Evolutionary conservation across 495 filamentous ascomycete genomes (phyloP).

Genomic region (Ascobolus immersus): DNA sequence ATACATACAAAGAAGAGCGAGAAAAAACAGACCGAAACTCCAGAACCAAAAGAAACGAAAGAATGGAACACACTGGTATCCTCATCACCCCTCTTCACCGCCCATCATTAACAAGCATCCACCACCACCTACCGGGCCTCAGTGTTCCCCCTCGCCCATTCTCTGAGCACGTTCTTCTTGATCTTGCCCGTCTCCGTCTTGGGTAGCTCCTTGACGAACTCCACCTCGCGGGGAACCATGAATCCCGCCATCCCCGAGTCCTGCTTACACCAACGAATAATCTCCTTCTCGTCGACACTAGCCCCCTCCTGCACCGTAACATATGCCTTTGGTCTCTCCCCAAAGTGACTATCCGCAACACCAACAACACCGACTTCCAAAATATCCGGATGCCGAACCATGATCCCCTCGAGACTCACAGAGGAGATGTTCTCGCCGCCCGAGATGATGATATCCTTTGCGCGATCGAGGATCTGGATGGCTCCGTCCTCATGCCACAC

Average conservation of each 20-base stretch:
- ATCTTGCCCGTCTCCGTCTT: constrained; percentile 96
- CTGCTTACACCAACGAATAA: constrained; percentile 68
- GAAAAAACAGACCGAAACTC: too few species aligned
- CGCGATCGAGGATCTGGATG: constrained; percentile 74
- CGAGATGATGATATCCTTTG: constrained; percentile 96
- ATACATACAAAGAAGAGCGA: too few species aligned
- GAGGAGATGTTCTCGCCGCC: constrained; percentile 95
- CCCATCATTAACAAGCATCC: too few species aligned
- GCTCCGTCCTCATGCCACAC: constrained; percentile 78
- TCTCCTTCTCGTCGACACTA: constrained; percentile 34
- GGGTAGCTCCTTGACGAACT: constrained; percentile 63
- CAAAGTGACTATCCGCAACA: constrained; percentile 79
- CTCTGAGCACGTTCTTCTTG: constrained; percentile 75
- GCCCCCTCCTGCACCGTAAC: constrained; percentile 48
- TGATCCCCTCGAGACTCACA: constrained; percentile 72
- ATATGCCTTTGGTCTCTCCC: constrained; percentile 83
- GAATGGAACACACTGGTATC: too few species aligned
- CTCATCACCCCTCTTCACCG: too few species aligned
- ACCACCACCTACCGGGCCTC: too few species aligned
- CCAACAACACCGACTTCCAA: constrained; percentile 78
- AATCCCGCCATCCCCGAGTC: constrained; percentile 63
- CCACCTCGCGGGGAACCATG: constrained; percentile 87
- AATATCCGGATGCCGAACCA: constrained; percentile 69
- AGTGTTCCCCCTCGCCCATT: constrained; percentile 49
- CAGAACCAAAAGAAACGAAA: too few species aligned